Evolutionary conservation across 2,329 filamentous ascomycete species (phyloP).

Genomic region (Colletotrichum tanaceti): DNA sequence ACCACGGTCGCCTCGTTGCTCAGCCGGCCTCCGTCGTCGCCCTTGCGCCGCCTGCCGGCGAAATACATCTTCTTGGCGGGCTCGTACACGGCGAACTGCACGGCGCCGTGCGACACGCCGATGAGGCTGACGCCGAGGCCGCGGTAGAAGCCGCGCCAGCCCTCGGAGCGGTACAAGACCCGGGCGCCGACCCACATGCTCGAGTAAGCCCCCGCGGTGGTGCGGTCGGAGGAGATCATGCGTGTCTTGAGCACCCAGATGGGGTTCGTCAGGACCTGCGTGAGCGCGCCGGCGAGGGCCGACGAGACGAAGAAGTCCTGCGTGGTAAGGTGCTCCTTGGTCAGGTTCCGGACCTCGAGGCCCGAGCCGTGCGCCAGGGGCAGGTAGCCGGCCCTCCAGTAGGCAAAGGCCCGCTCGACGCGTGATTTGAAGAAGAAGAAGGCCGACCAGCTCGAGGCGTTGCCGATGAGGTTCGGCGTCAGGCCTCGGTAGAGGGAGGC

Average conservation of each 20-base stretch:
- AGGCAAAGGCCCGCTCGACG: conserved; percentile 60
- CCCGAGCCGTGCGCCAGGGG: conserved; percentile 17
- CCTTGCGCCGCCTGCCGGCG: conserved; percentile 50
- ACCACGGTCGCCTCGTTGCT: conserved; percentile 82
- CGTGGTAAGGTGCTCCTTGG: conserved; percentile 61
- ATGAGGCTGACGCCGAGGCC: conserved; percentile 85
- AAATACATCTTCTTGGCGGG: conserved; percentile 69
- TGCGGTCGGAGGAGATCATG: conserved; percentile 87
- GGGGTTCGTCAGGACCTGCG: conserved; percentile 88
- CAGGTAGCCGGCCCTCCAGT: conserved; percentile 46
- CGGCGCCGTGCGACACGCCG: conserved; percentile 89
- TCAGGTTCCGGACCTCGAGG: conserved; percentile 41
- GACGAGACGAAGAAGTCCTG: conserved; percentile 86
- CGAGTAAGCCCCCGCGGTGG: conserved; percentile 81
- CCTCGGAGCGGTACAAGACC: conserved; percentile 77
- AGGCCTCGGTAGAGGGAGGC: conserved; percentile 88
- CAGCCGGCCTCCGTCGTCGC: conserved; percentile 54
- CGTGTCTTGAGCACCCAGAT: conserved; percentile 99
- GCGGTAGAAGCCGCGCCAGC: conserved; percentile 84
- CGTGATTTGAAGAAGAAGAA: conserved; percentile 85
- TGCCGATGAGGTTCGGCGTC: conserved; percentile 90
- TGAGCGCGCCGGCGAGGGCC: conserved; percentile 75
- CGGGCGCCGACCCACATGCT: conserved; percentile 78
- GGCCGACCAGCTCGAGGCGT: conserved; percentile 88
- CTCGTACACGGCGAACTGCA: conserved; percentile 97